Base-by-base conservation (phyloP, 2,329 filamentous ascomycete species). In the Cercospora sojina region DNA sequence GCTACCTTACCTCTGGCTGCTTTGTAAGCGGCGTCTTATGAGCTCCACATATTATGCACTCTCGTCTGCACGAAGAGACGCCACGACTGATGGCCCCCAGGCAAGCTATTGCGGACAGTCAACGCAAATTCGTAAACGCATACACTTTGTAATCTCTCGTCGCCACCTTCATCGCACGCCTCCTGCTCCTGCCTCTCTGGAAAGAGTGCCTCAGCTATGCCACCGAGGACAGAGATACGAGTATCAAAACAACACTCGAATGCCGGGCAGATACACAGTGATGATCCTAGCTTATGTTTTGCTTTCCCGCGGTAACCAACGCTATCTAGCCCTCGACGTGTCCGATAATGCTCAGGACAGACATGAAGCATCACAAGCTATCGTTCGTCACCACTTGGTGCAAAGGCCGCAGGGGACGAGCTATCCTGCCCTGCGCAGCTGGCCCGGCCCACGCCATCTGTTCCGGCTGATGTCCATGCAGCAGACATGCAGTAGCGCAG, bases 401-500 rank as follows among this genome's bases (percentile, higher is more conserved):
- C 43, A 25, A 49, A 49, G 10, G 3, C 20, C 18, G 43, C 43
- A 49, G 43, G 43, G 43, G 20, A 49, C 20, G 43, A 49, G 43
- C 43, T 49, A 49, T 23, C 18, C 18, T 49, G 20, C 20, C 20
- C 20, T 43, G n/a, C 38, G 12, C 31, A 32, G 31, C 31, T 41
- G 35, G 35, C 35, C 35, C 57, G 57, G 38, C 20, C 32, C 57
- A 43, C 38, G 32, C 57, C 18, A 27, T 20, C 25, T 25, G 41
- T 18, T 61, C 59, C 59, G 38, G 43, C 29, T 23, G 32, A 61
- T 51, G 38, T 41, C 59, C 59, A 61, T 61, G 59, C 59, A 61
- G 38, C 25, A 49, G 13, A 35, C 59, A 62, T 62, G 59, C 59
- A 62, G 59, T 62, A 62, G 59, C 43, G 59, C 49, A 38, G 12